A percentile compares a stretch with the other conserved stretches of the same genome.
phyloP scores from a whole-genome alignment of 2,329 filamentous ascomycete species.

The Pyrenophora teres region DNA sequence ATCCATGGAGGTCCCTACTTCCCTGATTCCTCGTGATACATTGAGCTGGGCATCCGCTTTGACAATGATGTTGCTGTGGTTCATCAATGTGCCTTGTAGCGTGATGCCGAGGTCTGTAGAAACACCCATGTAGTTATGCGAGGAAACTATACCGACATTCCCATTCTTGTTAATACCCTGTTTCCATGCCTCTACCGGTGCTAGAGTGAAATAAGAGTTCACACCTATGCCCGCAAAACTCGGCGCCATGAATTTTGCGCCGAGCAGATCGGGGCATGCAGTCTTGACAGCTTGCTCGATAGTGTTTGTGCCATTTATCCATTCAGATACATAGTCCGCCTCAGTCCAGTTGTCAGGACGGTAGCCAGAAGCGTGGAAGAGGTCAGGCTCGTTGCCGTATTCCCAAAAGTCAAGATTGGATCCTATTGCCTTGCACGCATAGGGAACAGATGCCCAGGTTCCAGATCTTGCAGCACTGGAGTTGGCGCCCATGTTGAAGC shows the following conservation, averaged over 20 bases:
- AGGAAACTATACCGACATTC: conserved; percentile 57
- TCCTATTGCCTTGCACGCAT: conserved; percentile 62
- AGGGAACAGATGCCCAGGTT: conserved; percentile 59
- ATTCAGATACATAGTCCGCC: conserved; percentile 43
- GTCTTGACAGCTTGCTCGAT: neutral
- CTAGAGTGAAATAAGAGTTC: neutral
- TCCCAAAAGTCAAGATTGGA: conserved; percentile 62
- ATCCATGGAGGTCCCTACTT: conserved; percentile 48
- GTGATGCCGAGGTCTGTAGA: conserved; percentile 63
- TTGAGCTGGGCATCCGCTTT: conserved; percentile 11
- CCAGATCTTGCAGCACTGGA: conserved; percentile 47
- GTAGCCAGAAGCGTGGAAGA: conserved; percentile 59
- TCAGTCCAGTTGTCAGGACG: conserved; percentile 60
- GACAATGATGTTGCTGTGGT: conserved; percentile 59
- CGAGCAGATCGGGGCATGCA: neutral
- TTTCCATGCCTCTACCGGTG: neutral
- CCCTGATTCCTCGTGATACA: conserved; percentile 56
- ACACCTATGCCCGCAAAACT: conserved; percentile 7
- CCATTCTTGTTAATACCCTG: conserved; percentile 32
- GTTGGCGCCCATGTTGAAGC: conserved; percentile 64
- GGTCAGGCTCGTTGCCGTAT: conserved; percentile 67
- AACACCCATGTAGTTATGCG: conserved; percentile 67
- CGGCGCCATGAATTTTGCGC: conserved; percentile 6
- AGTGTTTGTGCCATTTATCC: conserved; percentile 6
- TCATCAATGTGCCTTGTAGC: conserved; percentile 67